Evolutionary conservation across 176 grass and related monocot genomes (phyloP), one percentile per base, ranked within the genome.

Genomic region (Bonia amplexicaulis): DNA sequence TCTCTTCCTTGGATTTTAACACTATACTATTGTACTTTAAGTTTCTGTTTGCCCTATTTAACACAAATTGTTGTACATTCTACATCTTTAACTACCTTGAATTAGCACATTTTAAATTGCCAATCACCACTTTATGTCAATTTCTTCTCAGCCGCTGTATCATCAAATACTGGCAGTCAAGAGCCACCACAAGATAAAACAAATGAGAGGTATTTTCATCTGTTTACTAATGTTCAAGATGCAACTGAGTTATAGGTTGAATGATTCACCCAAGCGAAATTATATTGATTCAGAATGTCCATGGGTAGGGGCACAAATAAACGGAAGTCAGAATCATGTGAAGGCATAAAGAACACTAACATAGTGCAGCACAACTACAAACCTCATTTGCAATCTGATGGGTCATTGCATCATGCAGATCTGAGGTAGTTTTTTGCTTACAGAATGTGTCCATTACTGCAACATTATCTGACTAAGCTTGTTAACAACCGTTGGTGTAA

Each of bases 141-240:
- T 77, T 82, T 89, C 68, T 71, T 82, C 3, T 20, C 61, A 89
- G 86, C 48, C 42, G 35, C 53, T 15, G 33, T 80, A 5, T 25
- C 57, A 71, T 77, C 41, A 62, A 68, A 37, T 81, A 35, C 82
- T 17, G 42, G 2, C 12, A 37, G 20, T 59, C 71, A 73, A 61
- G 88, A 85, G 22, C 46, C 47, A 71, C 37, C 41, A n/a, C 57
- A 80, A 29, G 71, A 63, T 72, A 66, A 58, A 76, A 69, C 9
- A 67, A 66, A 72, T 3, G 69, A 72, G 35, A 87, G 91, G 91
- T 93, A 87, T 78, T 25, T 55, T 59, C 44, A 41, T 33, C 12
- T 57, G 12, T 27, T 73, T 78, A 77, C 47, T 72, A 39, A 55
- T 74, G n/a, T 52, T 87, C 27, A 6, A 54, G 46, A 73, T 66